A percentile compares a stretch with the other conserved stretches of the same genome.
phyloP scores from a whole-genome alignment of 2,329 filamentous ascomycete species.

The Alternaria sp. region DNA sequence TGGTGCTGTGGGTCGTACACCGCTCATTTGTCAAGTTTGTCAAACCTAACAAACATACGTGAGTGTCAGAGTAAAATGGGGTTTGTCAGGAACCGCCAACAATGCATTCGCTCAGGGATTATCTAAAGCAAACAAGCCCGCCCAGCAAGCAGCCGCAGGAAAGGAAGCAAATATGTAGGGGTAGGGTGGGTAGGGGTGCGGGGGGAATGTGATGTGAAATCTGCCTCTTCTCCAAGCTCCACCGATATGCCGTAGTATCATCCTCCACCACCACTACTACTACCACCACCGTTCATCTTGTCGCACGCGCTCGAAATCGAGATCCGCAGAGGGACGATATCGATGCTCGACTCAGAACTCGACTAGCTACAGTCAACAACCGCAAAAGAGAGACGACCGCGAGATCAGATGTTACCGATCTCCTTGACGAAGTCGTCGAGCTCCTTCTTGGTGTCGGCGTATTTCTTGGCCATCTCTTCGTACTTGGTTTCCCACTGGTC shows the following conservation, averaged over 20 bases:
- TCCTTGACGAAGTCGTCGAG: conserved; percentile 88
- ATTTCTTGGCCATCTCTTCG: conserved; percentile 96
- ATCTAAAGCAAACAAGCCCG: conserved; percentile 43
- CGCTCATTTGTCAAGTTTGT: background rate
- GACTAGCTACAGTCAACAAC: conserved; percentile 44
- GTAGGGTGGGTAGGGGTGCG: conserved; percentile 24
- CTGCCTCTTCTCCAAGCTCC: conserved; percentile 24
- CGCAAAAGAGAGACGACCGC: conserved; percentile 35
- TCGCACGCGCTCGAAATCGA: conserved; percentile 29
- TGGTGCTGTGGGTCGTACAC: background rate
- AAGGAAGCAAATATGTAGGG: conserved; percentile 41
- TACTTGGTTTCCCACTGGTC: conserved; percentile 98
- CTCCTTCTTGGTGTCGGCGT: conserved; percentile 83
- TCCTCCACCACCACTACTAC: conserved; percentile 20
- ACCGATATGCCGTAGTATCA: conserved; percentile 19
- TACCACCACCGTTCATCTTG: conserved; percentile 5
- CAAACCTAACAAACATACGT: background rate
- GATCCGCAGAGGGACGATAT: conserved; percentile 17
- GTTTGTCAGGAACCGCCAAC: conserved; percentile 28
- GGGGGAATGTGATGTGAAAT: conserved; percentile 27
- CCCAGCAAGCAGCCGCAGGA: conserved; percentile 39
- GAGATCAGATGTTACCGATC: conserved; percentile 86
- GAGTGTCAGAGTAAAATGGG: conserved; percentile 6
- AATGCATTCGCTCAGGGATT: conserved; percentile 46
- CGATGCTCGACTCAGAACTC: conserved; percentile 38